Evolutionary conservation across 306 rosid species (phyloP), one percentile per base, ranked within the genome.

Genomic region (Spatholobus suberectus): DNA sequence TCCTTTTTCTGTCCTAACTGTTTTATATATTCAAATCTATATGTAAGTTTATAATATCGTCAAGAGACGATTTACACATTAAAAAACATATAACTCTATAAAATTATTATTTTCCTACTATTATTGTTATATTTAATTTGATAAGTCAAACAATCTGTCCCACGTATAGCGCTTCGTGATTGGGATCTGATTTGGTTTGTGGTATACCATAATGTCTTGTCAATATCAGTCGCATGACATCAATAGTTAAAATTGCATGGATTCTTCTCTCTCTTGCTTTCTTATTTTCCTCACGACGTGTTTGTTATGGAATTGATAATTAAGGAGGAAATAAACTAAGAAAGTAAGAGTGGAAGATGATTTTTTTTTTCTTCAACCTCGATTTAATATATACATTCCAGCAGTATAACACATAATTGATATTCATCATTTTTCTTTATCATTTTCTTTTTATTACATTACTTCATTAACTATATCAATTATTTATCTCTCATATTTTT

Each of bases 91-190:
- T 8, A 15, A 0, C 43, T 63, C 24, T 6, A 15, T 47, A 51
- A 51, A 51, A 51, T 6, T n/a, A 51, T 51, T 26, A 24, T 37
- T 23, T 4, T 44, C 12, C 8, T 15, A 24, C 13, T 24, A 41
- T 58, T 76, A 17, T 62, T 8, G 61, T 27, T 38, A 51, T 78
- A 66, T 78, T 51, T 23, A 35, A 63, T 62, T n/a, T 51, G 6
- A 17, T 21, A 11, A 17, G 75, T 81, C 55, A 46, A 43, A 71
- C 26, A 21, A 18, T 40, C 11, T 35, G 38, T 57, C 83, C 70
- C 83, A 52, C 51, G 76, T 51, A 20, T 57, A 13, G 24, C 24
- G 5, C 58, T 47, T 15, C 37, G 29, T 51, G 8, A 66, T 40
- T 75, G 58, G 20, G 46, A 74, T 52, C 1, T 41, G 62, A 70